Evolutionary conservation across 192 early-diverging fungal species (phyloP), one percentile per base, ranked within the genome.

Genomic region (Dissophora ornata): DNA sequence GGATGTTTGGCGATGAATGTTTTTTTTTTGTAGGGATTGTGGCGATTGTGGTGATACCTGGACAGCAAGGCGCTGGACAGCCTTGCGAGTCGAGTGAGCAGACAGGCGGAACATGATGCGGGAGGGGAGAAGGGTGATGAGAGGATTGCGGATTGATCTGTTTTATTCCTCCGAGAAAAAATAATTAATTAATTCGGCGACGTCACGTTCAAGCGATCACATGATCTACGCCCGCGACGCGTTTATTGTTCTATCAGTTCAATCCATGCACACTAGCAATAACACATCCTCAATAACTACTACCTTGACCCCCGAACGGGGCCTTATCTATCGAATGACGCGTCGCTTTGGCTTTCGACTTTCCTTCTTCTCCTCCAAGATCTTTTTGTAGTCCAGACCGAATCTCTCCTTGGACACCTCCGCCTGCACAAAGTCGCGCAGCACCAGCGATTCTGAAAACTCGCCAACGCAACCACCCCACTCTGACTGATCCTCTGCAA

Each of bases 61-160:
- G 45, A 67, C 73, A 77, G 73, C 73, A 38, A 77, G 64, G 51
- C 73, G 73, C 73, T 77, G 73, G 64, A 77, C 73, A 65, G 73
- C 73, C 73, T 77, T 61, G 44, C 73, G 73, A 30, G 73, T 77
- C 42, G 73, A 57, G 59, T 67, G 65, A 34, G 73, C 73, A 54
- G 73, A 77, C 34, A 77, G 73, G 45, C 73, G 73, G 64, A 77
- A 77, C 73, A 77, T 77, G 41, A 48, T 74, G 62, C 46, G 26
- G 62, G 11, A 42, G n/a, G 34, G 25, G 16, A 34, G 62, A 18
- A 46, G 28, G 29, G 28, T 7, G 32, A 6, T 33, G 18, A 50
- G 21, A 24, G 48, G 25, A 3, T 12, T 4, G 7, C 9, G 48
- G 48, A 28, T 50, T 24, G 21, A 50, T 28, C 24, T 24, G 48